Base-by-base conservation (phyloP, 2,329 filamentous ascomycete species). In the Trichophyton benhamiae region DNA sequence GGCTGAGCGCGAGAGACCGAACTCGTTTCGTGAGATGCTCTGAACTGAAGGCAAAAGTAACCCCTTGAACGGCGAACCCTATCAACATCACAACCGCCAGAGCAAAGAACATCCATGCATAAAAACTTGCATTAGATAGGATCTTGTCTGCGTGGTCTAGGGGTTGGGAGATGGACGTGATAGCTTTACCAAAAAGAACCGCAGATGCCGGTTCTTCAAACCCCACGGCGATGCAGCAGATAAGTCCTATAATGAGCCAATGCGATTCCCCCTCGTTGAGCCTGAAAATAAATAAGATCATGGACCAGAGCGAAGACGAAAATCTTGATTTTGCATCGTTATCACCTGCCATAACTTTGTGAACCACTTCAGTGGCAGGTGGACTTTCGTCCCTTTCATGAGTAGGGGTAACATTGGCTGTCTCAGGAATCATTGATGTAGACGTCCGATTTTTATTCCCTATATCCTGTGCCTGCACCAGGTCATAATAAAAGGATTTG, bases 21-120 rank as follows among this genome's bases (percentile, higher is more conserved):
- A 87, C 80, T 52, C 78, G 80, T 69, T 84, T 85, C 1, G 89
- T 76, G 1, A 87, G 73, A 64, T 85, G 82, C 69, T 89, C 86
- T 0, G 86, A 82, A 0, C 84, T 74, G 62, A 78, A 75, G 1
- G 83, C 83, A 64, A 85, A 85, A 2, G 74, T 73, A 1, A 78
- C 76, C 78, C 83, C 83, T 65, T 83, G 86, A 33, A 79, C 76
- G 3, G 83, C 72, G 64, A 88, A 87, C 65, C 82, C 82, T 25
- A 83, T 76, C 67, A 86, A 80, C 63, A 84, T 82, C 22, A 84
- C 76, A 41, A 80, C 76, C 1, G 81, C 83, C 2, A 86, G 75
- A 65, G 84, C 78, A 67, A 86, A 85, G 70, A 84, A 82, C 68
- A 86, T 76, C 3, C 82, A 75, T 0, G 80, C 80, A 42, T 80